Conservation (phyloP, 2,329 filamentous ascomycete species). For the Paraphaeosphaeria minitans region DNA sequence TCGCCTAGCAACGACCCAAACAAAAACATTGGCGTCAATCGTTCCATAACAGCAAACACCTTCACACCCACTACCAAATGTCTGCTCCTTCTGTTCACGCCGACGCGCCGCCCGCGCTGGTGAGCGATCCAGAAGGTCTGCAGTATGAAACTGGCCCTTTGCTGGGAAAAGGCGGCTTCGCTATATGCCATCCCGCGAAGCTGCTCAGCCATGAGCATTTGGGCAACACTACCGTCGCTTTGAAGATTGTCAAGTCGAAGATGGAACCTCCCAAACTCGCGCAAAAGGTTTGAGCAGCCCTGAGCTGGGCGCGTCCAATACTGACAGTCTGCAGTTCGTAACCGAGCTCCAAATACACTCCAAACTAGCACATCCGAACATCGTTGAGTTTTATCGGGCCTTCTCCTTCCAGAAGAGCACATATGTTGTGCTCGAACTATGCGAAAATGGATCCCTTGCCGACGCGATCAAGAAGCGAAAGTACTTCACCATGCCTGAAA, state of each 20-base stretch:
- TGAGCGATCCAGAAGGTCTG: constrained; percentile 71
- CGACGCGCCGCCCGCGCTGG: constrained; percentile 60
- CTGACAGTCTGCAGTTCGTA: constrained; percentile 61
- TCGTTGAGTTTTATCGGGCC: constrained; percentile 92
- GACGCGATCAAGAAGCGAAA: constrained; percentile 95
- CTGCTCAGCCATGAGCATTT: constrained; percentile 60
- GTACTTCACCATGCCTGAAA: constrained; percentile 89
- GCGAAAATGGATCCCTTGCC: constrained; percentile 94
- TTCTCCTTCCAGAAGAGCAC: constrained; percentile 90
- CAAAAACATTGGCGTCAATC: constrained; percentile 12
- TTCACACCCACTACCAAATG: constrained; percentile 39
- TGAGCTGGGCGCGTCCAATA: constrained; percentile 1
- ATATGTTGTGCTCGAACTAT: constrained; percentile 92
- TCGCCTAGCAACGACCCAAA: constrained; percentile 17
- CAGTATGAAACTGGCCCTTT: constrained; percentile 75
- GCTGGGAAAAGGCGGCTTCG: constrained; percentile 81
- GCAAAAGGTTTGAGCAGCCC: constrained; percentile 68
- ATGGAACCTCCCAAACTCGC: constrained; percentile 81
- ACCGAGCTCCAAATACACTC: constrained; percentile 96
- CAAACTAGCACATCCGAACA: constrained; percentile 94
- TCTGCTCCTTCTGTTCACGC: constrained; percentile 56
- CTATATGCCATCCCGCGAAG: constrained; percentile 77
- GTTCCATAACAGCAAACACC: constrained; percentile 34
- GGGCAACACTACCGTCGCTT: constrained; percentile 70
- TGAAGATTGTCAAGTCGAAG: constrained; percentile 83